Base-by-base conservation (phyloP, 2,329 filamentous ascomycete species). In the Exophiala xenobiotica region DNA sequence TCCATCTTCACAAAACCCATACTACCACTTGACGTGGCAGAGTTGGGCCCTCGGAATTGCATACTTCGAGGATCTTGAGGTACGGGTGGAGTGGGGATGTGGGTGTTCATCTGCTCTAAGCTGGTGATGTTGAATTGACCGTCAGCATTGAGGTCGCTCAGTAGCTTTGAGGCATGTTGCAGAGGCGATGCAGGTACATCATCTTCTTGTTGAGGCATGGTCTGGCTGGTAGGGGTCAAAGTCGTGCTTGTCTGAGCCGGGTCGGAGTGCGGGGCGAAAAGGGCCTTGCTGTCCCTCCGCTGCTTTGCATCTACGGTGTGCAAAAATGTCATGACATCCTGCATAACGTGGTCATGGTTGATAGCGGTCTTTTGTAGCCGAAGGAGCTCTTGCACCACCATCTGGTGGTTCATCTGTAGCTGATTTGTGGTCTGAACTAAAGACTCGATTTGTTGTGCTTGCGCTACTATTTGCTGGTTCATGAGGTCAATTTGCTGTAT, bases 401-500 rank as follows among this genome's bases (percentile, higher is more conserved):
- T 78, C 18, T 81, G 80, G 58, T 86, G 79, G 60, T 85, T 81
- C 53, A 84, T 78, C 56, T 76, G 79, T 46, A 96, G 79, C 63
- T 95, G 90, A 54, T 86, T 84, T 67, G 90, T 93, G 58, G 89
- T 82, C 62, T 92, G 88, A 63, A 93, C 88, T 33, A 97, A 75
- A 51, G 87, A 82, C 66, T 96, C 90, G 33, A 97, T 82, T 69
- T 97, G 92, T 65, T 95, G 89, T 64, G 96, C 90, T 4, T 91
- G 95, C 7, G 91, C 92, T 46, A 90, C 83, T 45, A 96, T 76
- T 62, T 95, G 90, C 63, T 90, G 88, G 68, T 90, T 92, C 63
- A 96, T 81, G 59, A 96, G 80, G 58, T 92, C 87, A 66, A 96
- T 86, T 68, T 96, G 92, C 67, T 95, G 90, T 19, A 85, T 86